Percentiles rank a stretch among this genome's conserved stretches.
Conservation (phyloP, 2,329 filamentous ascomycete genomes). For the Aspergillus uvarum region DNA sequence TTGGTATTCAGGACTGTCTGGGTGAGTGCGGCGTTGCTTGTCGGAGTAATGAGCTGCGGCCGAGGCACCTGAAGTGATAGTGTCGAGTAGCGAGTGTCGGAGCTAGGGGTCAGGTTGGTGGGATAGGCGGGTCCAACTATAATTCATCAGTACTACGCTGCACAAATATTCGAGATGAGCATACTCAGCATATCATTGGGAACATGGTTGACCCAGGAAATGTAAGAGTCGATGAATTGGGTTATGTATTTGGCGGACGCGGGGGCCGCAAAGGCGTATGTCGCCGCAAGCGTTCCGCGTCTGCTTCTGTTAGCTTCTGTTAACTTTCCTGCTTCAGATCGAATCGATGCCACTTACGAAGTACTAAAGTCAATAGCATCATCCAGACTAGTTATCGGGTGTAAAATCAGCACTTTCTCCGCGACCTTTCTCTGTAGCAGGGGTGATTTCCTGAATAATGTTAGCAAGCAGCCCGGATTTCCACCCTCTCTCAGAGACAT, state of each 20-base stretch:
- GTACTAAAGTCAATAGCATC: slow-evolving; percentile 54
- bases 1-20: slow-evolving; percentile 17
- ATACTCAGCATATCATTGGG: slow-evolving; percentile 53
- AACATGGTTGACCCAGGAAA: slow-evolving; percentile 59
- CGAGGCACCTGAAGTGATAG: slow-evolving; percentile 48
- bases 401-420: slow-evolving; percentile 48
- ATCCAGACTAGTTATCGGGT: slow-evolving; percentile 52
- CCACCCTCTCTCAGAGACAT: background rate
- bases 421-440: slow-evolving; percentile 42
- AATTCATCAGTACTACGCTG: background rate
- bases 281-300: slow-evolving; percentile 42
- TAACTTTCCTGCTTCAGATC: too few relatives aligned
- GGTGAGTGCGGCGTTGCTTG: slow-evolving; percentile 15
- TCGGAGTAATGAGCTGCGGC: slow-evolving; percentile 43
- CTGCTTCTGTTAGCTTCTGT: slow-evolving; percentile 5
- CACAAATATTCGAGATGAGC: background rate
- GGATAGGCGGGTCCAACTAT: slow-evolving; percentile 27
- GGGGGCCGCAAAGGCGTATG: slow-evolving; percentile 55
- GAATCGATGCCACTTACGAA: slow-evolving; percentile 22
- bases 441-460: slow-evolving; percentile 17
- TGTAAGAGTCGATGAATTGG: slow-evolving; percentile 54
- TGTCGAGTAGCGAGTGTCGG: slow-evolving; percentile 44
- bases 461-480: slow-evolving; percentile 16
- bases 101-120: slow-evolving; percentile 39
- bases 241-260: slow-evolving; percentile 58